phyloP scores from a whole-genome alignment of 257 asterid genomes.

The Solanum boliviense region DNA sequence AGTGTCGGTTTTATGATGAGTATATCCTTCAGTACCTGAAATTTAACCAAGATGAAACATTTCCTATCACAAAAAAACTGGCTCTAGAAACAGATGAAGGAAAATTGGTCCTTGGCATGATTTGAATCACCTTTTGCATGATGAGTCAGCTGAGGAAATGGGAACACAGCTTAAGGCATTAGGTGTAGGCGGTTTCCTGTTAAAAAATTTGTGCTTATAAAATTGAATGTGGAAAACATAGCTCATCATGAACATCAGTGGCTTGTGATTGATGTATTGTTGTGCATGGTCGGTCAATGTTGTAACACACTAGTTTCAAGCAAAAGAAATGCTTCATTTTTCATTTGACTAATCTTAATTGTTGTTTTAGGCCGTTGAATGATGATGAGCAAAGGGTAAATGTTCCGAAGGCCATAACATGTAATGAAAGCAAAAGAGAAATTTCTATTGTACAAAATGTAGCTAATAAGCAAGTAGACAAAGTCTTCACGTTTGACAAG shows the following conservation, averaged over 20 bases:
- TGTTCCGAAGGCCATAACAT: constrained; percentile 44
- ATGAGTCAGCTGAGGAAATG: not conserved
- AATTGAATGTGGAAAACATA: not conserved
- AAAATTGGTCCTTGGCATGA: not conserved
- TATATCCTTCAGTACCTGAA: not conserved
- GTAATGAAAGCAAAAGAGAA: constrained; percentile 66
- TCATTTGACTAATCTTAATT: not conserved
- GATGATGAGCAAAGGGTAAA: constrained; percentile 56
- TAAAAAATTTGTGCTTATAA: not conserved
- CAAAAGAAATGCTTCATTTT: not conserved
- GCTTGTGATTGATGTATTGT: not conserved
- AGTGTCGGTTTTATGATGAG: not conserved
- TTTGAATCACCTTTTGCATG: not conserved
- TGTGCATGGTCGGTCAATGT: not conserved
- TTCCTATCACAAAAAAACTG: not conserved
- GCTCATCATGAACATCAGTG: not conserved
- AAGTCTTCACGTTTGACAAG: constrained; percentile 74
- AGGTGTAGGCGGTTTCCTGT: not conserved
- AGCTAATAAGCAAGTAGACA: constrained; percentile 66
- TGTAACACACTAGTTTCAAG: not conserved
- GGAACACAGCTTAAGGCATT: too few species aligned
- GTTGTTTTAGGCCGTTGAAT: constrained; percentile 42
- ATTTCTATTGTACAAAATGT: constrained; percentile 51
- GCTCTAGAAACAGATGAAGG: not conserved
- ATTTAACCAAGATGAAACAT: not conserved